These are phyloP conservation scores for Vitis riparia DNA, from an alignment of 164 flowering plant genomes.

Conservation along the genomic window DNA sequence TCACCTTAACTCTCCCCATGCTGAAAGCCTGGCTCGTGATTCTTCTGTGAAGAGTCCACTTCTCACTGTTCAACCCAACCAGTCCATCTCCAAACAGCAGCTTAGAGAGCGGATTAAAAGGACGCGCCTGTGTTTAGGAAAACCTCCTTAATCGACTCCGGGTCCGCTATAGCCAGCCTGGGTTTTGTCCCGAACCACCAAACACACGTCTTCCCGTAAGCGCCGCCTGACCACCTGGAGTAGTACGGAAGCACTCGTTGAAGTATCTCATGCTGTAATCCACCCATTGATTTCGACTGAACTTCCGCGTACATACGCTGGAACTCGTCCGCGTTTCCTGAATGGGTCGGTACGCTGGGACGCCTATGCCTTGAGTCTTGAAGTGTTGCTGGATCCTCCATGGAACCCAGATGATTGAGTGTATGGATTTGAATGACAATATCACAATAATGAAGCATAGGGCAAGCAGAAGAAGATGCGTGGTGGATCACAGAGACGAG, in stretches of 20 bases:
- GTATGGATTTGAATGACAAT: conserved; percentile 10
- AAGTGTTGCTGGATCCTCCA: background rate
- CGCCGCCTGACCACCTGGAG: background rate
- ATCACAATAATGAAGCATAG: background rate
- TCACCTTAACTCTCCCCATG: no score
- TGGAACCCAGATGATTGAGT: no score
- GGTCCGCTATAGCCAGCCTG: conserved; percentile 54
- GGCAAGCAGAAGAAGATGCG: conserved; percentile 3
- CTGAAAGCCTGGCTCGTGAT: conserved; percentile 46
- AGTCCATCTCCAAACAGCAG: conserved; percentile 58
- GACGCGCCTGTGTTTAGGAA: conserved; percentile 30
- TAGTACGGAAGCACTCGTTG: background rate
- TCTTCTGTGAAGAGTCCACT: conserved; percentile 63
- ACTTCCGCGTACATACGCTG: conserved; percentile 28
- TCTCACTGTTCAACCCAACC: conserved; percentile 52
- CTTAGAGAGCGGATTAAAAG: conserved; percentile 43
- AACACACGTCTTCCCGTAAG: conserved; percentile 37
- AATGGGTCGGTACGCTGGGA: conserved; percentile 37
- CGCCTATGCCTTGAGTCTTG: conserved; percentile 10
- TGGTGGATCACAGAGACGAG: background rate
- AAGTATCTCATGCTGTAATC: conserved; percentile 29
- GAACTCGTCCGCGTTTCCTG: conserved; percentile 38
- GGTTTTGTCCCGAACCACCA: conserved; percentile 71
- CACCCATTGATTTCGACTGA: conserved; percentile 22
- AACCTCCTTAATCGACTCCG: conserved; percentile 59